These are phyloP conservation scores for Casuarina equisetifolia DNA, from an alignment of 306 rosid genomes.

Conservation along the genomic window DNA sequence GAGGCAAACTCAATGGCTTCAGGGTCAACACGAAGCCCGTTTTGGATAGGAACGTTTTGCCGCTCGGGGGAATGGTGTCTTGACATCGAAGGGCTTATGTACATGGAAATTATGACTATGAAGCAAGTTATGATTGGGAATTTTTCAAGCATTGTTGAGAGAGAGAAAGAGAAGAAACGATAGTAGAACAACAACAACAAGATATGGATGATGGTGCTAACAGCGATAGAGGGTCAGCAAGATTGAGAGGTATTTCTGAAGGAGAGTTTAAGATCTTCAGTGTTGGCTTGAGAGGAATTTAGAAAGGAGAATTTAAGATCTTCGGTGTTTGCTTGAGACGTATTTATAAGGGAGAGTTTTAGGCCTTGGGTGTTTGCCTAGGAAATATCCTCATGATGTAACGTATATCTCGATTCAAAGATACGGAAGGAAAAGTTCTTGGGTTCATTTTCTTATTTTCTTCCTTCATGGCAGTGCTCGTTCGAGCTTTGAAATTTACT, in stretches of 20 bases:
- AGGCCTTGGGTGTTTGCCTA: too few species aligned
- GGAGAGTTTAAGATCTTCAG: conserved; percentile 8
- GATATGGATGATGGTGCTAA: background rate
- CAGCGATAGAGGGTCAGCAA: background rate
- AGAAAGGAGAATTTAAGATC: too few species aligned
- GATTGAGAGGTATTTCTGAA: conserved; percentile 22
- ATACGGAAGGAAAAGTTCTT: conserved; percentile 33
- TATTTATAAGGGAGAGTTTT: too few species aligned
- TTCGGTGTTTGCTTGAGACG: too few species aligned
- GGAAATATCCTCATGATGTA: conserved; percentile 30
- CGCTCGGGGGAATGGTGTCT: conserved; percentile 22
- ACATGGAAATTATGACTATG: conserved; percentile 28
- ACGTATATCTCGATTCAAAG: conserved; percentile 33
- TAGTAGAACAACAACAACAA: background rate
- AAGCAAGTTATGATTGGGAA: conserved; percentile 28
- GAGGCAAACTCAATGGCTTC: conserved; percentile 52
- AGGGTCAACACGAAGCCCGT: conserved; percentile 45
- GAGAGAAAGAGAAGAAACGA: background rate
- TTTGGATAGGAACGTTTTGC: conserved; percentile 7
- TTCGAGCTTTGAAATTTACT: too few species aligned
- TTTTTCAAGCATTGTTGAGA: conserved; percentile 39
- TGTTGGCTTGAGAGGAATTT: background rate
- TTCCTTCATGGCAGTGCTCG: too few species aligned
- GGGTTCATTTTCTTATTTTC: conserved; percentile 20
- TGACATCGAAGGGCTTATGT: conserved; percentile 40